These are phyloP conservation scores for Thelonectria rubi DNA, from an alignment of 2,329 filamentous ascomycete genomes.

Conservation along the genomic window DNA sequence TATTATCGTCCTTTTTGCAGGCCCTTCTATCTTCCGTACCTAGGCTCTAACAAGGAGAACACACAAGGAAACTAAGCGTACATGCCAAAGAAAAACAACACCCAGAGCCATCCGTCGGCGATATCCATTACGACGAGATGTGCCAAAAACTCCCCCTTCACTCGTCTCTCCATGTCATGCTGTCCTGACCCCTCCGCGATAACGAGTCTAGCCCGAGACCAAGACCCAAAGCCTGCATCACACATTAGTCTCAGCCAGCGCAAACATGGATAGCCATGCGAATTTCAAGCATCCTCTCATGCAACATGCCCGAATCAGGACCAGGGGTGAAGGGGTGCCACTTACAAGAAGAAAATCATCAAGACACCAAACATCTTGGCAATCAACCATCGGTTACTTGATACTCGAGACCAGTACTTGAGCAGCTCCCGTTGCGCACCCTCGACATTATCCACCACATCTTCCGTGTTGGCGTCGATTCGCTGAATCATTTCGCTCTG, in stretches of 20 bases:
- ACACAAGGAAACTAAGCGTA: constrained; percentile 35
- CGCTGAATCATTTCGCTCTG: constrained; percentile 98
- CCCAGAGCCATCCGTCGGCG: constrained; percentile 28
- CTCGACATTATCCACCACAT: constrained; percentile 98
- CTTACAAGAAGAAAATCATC: constrained; percentile 88
- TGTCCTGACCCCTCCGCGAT: constrained; percentile 15
- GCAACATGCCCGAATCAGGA: background rate
- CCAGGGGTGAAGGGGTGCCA: constrained; percentile 25
- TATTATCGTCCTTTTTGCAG: constrained; percentile 18
- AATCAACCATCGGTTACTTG: constrained; percentile 94
- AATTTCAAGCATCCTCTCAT: background rate
- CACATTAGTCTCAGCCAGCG: constrained; percentile 21
- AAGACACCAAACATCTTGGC: constrained; percentile 82
- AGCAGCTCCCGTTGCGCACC: constrained; percentile 93
- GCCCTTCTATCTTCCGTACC: constrained; percentile 22
- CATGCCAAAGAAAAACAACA: constrained; percentile 29
- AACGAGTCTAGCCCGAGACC: constrained; percentile 47
- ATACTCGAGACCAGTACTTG: constrained; percentile 96
- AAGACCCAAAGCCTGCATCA: constrained; percentile 50
- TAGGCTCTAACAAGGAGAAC: constrained; percentile 26
- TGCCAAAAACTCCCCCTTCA: constrained; percentile 27
- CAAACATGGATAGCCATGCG: background rate
- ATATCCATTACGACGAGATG: constrained; percentile 41
- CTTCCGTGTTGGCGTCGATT: constrained; percentile 96
- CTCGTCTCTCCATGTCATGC: constrained; percentile 27